Evolutionary conservation across 805 yeast genomes (phyloP), one percentile per base, ranked within the genome.

Genomic region (Torulaspora quercuum): DNA sequence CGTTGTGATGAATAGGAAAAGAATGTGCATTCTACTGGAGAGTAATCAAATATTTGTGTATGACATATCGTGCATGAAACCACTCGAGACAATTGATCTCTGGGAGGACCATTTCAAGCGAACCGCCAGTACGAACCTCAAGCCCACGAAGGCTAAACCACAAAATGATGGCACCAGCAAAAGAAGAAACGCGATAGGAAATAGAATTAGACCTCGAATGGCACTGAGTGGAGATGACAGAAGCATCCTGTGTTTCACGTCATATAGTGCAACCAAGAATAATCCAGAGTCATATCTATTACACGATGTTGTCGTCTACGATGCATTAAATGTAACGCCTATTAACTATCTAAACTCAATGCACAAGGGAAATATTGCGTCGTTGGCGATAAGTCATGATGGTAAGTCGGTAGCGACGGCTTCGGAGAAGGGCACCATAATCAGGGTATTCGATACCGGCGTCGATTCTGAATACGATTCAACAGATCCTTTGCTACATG

Each of bases 1-100:
- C 33, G 81, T 90, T 21, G 77, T 76, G 48, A 72, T 90, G 64
- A 92, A 90, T 61, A 72, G 97, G 27, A 82, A 83, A 49, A 67
- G 97, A 29, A 69, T 90, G 46, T 72, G 86, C 20, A 92, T 89
- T 11, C 76, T 84, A 5, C 66, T 90, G 35, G 69, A 76, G 33
- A 57, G 52, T 33, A 90, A 86, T 42, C 95, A 89, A 60, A 76
- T 92, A 7, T 84, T 79, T 57, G 76, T 90, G 30, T 92, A 90
- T 64, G 97, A 90, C 59, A 81, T 90, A 44, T 78, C 92, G 39
- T 85, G 94, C 58, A 88, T 90, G 80, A 79, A 84, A 52, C 72
- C 89, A 16, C 58, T 90, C 26, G 83, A 79, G 51, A 80, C 82
- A 1, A 72, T 82, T 22, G 87, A 82, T 20, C 46, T 57, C 6